These are phyloP conservation scores for Scheffersomyces lignosus DNA, from an alignment of 805 yeast species.

Conservation along the genomic window DNA sequence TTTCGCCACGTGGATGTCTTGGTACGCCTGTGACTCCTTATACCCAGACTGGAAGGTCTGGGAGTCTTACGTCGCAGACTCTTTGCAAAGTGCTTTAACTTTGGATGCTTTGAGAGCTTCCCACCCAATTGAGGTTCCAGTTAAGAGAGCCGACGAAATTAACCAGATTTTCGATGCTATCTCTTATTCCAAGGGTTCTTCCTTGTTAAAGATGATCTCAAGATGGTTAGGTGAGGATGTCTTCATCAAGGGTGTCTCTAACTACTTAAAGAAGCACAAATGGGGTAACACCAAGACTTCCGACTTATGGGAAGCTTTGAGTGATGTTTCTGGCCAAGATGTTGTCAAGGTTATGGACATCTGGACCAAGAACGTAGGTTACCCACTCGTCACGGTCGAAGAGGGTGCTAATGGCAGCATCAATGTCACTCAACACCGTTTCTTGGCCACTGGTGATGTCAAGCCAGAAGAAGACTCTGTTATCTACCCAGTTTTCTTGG, in stretches of 20 bases:
- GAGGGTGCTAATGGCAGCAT: constrained; percentile 52
- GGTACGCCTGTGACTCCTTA: constrained; percentile 76
- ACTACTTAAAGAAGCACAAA: constrained; percentile 70
- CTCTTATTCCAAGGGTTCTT: constrained; percentile 80
- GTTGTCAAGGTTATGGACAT: constrained; percentile 72
- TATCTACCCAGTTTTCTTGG: constrained; percentile 68
- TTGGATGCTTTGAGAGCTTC: constrained; percentile 81
- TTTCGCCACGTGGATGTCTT: constrained; percentile 89
- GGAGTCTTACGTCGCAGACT: constrained; percentile 78
- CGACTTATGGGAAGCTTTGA: constrained; percentile 74
- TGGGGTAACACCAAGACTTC: constrained; percentile 77
- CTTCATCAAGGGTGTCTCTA: constrained; percentile 77
- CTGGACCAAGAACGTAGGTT: constrained; percentile 81
- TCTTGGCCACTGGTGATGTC: constrained; percentile 74
- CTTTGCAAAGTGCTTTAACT: constrained; percentile 70
- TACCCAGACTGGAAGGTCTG: constrained; percentile 87
- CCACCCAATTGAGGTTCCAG: constrained; percentile 85
- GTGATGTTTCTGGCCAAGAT: constrained; percentile 70
- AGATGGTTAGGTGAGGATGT: constrained; percentile 77
- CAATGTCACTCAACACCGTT: constrained; percentile 68
- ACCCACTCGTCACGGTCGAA: constrained; percentile 67
- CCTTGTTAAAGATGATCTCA: constrained; percentile 75
- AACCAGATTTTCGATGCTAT: constrained; percentile 85
- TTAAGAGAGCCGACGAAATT: constrained; percentile 73
- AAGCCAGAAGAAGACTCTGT: constrained; percentile 70